These are phyloP conservation scores for Cladosporium velox DNA, from an alignment of 2,329 filamentous ascomycete species.

Conservation along the genomic window DNA sequence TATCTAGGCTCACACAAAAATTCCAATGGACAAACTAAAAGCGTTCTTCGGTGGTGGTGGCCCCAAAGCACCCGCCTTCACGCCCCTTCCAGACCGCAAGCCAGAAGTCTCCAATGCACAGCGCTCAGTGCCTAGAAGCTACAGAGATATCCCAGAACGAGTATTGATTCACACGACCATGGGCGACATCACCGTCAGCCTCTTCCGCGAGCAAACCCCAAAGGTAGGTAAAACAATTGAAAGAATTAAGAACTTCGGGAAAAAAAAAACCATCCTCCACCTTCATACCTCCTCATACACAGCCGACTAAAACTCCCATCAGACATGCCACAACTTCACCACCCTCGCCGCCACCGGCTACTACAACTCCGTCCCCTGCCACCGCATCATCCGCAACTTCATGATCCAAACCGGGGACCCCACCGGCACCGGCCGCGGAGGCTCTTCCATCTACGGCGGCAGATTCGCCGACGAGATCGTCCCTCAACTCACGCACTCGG, in stretches of 20 bases:
- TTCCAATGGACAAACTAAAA: constrained; percentile 15
- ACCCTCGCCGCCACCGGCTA: constrained; percentile 78
- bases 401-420: constrained; percentile 99
- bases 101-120: constrained; percentile 9
- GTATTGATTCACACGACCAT: constrained; percentile 39
- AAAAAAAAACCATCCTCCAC: too few relatives aligned
- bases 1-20: not conserved
- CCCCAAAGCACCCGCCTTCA: constrained; percentile 3
- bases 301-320: too few relatives aligned
- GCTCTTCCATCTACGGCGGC: constrained; percentile 94
- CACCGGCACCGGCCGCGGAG: constrained; percentile 92
- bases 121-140: constrained; percentile 8
- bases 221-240: too few relatives aligned
- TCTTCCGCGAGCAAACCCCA: constrained; percentile 38
- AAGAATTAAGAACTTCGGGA: too few relatives aligned
- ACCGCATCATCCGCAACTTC: constrained; percentile 96
- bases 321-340: constrained; percentile 88
- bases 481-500: constrained; percentile 79
- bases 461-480: constrained; percentile 99
- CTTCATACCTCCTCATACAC: too few relatives aligned
- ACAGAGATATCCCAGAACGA: constrained; percentile 28
- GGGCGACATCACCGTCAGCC: constrained; percentile 38
- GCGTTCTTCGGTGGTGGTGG: constrained; percentile 12
- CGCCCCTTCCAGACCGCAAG: constrained; percentile 9
- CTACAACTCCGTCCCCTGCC: constrained; percentile 90